Conservation (phyloP, 31 red algal genomes). For the Asparagopsis taxiformis region DNA sequence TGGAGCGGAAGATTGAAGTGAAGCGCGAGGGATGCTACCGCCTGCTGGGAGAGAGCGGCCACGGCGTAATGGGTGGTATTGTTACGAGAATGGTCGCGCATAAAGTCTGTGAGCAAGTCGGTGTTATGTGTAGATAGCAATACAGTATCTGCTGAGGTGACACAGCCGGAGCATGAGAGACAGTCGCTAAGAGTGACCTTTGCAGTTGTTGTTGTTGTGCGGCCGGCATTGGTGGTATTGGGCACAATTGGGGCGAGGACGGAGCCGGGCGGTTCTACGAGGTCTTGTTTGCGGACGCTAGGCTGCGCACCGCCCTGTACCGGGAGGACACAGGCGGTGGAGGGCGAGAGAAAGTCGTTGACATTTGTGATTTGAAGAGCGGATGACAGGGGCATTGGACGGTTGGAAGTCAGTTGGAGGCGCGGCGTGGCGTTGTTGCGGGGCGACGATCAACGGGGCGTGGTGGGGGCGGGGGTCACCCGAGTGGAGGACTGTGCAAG, state of each 20-base stretch:
- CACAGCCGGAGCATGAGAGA: constrained; percentile 82
- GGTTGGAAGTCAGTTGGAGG: too few relatives aligned
- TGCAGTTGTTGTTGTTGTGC: constrained; percentile 31
- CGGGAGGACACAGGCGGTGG: constrained; percentile 69
- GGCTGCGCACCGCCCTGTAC: constrained; percentile 46
- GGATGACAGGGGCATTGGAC: constrained; percentile 43
- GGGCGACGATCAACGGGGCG: too few relatives aligned
- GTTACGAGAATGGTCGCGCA: neutral
- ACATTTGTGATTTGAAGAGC: constrained; percentile 70
- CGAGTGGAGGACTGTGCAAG: too few relatives aligned
- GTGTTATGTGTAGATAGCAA: constrained; percentile 57
- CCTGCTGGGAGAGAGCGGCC: constrained; percentile 67
- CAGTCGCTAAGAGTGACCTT: constrained; percentile 86
- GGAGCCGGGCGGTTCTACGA: constrained; percentile 60
- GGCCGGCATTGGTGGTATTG: neutral
- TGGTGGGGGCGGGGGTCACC: too few relatives aligned
- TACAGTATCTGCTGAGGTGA: constrained; percentile 89
- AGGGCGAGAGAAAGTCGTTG: constrained; percentile 70
- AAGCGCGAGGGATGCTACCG: constrained; percentile 67
- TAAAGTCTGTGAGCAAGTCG: constrained; percentile 16
- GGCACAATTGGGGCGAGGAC: constrained; percentile 65
- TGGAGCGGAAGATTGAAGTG: constrained; percentile 34
- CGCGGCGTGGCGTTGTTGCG: too few relatives aligned
- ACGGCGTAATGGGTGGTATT: constrained; percentile 9
- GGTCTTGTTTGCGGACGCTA: neutral